Evolutionary conservation across 2,329 filamentous ascomycete genomes (phyloP).

Genomic region (Laburnicola sp.): DNA sequence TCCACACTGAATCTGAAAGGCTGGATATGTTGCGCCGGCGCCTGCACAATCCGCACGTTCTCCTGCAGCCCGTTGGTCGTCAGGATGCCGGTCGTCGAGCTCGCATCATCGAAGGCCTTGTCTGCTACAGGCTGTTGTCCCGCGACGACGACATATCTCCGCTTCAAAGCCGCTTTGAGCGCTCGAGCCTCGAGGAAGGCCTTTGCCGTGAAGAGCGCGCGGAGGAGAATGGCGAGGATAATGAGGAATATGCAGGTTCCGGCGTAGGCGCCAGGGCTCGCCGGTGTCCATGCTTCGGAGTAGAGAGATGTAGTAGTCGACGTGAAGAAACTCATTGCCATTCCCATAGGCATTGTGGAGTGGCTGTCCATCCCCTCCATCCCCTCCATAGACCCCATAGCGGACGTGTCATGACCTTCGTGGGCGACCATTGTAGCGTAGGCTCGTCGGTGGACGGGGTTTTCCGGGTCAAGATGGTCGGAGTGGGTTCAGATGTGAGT

Average conservation of each 20-base stretch:
- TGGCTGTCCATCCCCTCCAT: conserved; percentile 23
- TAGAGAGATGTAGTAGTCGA: conserved; percentile 64
- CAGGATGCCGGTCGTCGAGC: conserved; percentile 66
- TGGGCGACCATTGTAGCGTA: conserved; percentile 38
- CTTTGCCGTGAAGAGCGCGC: conserved; percentile 71
- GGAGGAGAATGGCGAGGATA: conserved; percentile 67
- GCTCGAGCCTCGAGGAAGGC: conserved; percentile 64
- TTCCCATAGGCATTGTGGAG: conserved; percentile 25
- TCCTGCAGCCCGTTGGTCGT: conserved; percentile 81
- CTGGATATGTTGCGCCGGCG: conserved; percentile 55
- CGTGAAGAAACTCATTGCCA: conserved; percentile 66
- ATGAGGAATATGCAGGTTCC: conserved; percentile 71
- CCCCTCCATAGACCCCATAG: conserved; percentile 17
- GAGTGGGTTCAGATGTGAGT: conserved; percentile 23
- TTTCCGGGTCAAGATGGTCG: conserved; percentile 2
- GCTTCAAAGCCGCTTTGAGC: conserved; percentile 70
- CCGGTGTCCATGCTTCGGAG: conserved; percentile 72
- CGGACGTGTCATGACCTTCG: conserved; percentile 26
- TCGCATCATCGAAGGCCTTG: conserved; percentile 56
- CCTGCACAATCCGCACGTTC: conserved; percentile 72
- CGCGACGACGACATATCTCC: conserved; percentile 75
- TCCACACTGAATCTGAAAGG: conserved; percentile 86
- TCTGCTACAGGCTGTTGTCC: conserved; percentile 64
- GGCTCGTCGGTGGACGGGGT: conserved; percentile 4
- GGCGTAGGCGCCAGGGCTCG: conserved; percentile 69